Evolutionary conservation across 2,329 filamentous ascomycete species (phyloP).

Genomic region (Stachybotrys echinatus): DNA sequence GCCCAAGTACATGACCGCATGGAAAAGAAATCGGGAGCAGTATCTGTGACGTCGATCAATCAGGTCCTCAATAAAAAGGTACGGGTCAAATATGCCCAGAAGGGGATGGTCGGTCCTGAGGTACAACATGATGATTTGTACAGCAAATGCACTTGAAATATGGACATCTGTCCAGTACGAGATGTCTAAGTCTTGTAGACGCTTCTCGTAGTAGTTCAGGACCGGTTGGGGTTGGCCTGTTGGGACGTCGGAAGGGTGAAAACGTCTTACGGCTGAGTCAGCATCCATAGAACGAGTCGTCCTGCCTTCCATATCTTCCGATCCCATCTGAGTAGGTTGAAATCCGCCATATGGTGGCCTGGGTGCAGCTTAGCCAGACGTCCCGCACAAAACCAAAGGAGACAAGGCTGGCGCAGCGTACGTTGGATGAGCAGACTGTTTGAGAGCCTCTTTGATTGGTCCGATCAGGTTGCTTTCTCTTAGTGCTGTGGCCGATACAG

Average conservation of each 20-base stretch:
- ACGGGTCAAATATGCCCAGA: constrained; percentile 27
- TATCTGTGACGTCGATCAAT: constrained; percentile 12
- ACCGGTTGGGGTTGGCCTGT: not conserved
- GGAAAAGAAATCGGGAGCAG: constrained; percentile 27
- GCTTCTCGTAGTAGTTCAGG: constrained; percentile 13
- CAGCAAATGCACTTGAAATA: constrained; percentile 21
- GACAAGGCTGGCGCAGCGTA: not conserved
- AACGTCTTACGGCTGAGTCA: not conserved
- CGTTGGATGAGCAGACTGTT: not conserved
- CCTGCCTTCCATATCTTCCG: not conserved
- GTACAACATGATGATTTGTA: constrained; percentile 27
- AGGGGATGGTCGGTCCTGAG: constrained; percentile 32
- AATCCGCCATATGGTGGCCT: not conserved
- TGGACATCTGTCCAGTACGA: constrained; percentile 26
- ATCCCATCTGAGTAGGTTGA: constrained; percentile 1
- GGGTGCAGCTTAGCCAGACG: too few relatives aligned
- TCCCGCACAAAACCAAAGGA: too few relatives aligned
- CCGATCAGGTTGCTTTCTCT: not conserved
- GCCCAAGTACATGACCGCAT: constrained; percentile 26
- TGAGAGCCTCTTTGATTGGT: not conserved
- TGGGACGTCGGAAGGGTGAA: not conserved
- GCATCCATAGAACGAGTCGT: not conserved
- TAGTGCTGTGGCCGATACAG: not conserved
- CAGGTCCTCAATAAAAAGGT: constrained; percentile 28
- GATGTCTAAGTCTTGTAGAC: constrained; percentile 21